Base-by-base conservation (phyloP, 257 asterid genomes). In the Ilex asprella region DNA sequence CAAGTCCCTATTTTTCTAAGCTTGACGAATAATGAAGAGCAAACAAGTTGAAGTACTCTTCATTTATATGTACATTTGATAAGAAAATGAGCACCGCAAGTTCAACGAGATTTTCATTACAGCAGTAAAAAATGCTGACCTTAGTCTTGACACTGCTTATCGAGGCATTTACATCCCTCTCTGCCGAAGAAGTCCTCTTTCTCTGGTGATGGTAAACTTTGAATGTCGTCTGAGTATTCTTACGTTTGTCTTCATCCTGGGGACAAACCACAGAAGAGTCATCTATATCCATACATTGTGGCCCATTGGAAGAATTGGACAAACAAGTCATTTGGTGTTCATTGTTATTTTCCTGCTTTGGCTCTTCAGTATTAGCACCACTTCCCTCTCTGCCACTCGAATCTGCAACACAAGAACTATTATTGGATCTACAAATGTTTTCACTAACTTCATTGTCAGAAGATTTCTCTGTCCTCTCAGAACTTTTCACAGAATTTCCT, bases 181-280 rank as follows among this genome's bases (percentile, higher is more conserved):
- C 72, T 49, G 68, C 39, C 27, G 67, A 43, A 10, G 71, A 43
- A 15, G 16, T 7, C 62, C 41, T 82, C 73, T 65, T 65, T 66
- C 69, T 72, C 68, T 67, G 67, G 31, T 71, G 73, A 74, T 55
- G 64, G 69, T 66, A 70, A 27, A 65, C 73, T 56, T 44, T 56
- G 12, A 44, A 1, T 7, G 53, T 69, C 29, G 72, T 57, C 46
- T 64, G 60, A 29, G 8, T 14, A 64, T 66, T 78, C 70, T 55
- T 58, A 16, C 31, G 15, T 56, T 44, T 32, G 60, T 63, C 64
- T 56, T 46, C 76, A 55, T 50, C 55, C 27, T 49, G 58, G 15
- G 16, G 47, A 35, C 16, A 58, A 58, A 61, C 52, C 14, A 55
- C 41, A 43, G 66, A 31, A 41, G 47, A 16, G 39, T 39, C 63